phyloP scores from a whole-genome alignment of 2,329 filamentous ascomycete species.

The Trichoderma sp. region DNA sequence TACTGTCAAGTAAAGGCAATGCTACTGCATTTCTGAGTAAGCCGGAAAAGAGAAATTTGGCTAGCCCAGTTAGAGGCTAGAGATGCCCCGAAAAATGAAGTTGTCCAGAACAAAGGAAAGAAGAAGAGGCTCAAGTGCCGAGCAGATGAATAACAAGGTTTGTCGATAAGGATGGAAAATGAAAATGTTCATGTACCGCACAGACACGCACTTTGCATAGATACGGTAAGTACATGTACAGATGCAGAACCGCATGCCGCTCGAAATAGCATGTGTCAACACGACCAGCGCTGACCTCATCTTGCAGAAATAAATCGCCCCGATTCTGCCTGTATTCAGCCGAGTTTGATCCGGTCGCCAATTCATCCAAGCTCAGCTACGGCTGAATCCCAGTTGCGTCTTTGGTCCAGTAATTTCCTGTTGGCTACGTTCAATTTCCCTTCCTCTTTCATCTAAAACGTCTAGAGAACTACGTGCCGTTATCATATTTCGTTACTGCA shows the following conservation, averaged over 20 bases:
- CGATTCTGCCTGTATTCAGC: not conserved
- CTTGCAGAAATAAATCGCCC: not conserved
- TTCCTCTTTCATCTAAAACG: not conserved
- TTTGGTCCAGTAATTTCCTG: not conserved
- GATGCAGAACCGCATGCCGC: not conserved
- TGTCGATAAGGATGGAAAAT: not conserved
- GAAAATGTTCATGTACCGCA: not conserved
- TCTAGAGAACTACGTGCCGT: not conserved
- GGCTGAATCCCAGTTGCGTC: not conserved
- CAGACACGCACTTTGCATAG: not conserved
- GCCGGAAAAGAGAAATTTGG: constrained; percentile 6
- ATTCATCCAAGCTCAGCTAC: not conserved
- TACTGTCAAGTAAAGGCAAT: not conserved
- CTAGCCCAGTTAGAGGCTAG: not conserved
- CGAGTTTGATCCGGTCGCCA: constrained; percentile 21
- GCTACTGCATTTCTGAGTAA: not conserved
- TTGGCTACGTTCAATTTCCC: not conserved
- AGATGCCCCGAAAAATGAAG: not conserved
- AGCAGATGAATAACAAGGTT: not conserved
- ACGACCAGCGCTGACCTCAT: constrained; percentile 13
- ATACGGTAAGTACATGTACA: not conserved
- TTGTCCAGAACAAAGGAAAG: not conserved
- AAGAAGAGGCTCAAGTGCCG: not conserved
- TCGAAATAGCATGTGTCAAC: not conserved
- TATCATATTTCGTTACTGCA: accelerated